Base-by-base conservation (phyloP, 2,329 filamentous ascomycete genomes). In the Penicillium griseofulvum region DNA sequence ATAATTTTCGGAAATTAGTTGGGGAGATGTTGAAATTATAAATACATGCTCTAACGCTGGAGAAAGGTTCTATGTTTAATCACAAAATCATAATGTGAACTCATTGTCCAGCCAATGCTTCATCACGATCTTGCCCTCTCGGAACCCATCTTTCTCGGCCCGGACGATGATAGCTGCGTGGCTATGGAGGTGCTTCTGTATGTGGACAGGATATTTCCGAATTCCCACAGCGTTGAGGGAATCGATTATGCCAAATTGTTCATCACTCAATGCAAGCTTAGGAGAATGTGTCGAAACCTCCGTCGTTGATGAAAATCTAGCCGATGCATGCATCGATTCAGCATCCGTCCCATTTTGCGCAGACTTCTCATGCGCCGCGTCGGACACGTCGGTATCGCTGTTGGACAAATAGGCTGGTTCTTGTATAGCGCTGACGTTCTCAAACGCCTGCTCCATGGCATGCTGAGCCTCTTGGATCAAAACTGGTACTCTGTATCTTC, bases 101-200 rank as follows among this genome's bases (percentile, higher is more conserved):
- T 87, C 87, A 44, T 87, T 81, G 49, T 87, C 81, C 2, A 91
- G 76, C 88, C 90, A 97, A 75, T 97, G 93, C 65, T 80, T 82
- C 53, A 94, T 77, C 33, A 97, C 90, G 12, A 89, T 71, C 67
- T 82, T 84, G 0, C 93, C 93, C 73, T 97, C 92, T 2, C 82
- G 79, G 65, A 91, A 95, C 49, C 81, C 77, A 68, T 84, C 86
- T 37, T 88, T 83, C 55, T 72, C 72, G 58, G 80, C 83, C 36
- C 93, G 83, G 34, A 95, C 86, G 60, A 97, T 90, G 45, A 97
- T 96, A 3, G 92, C 92, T 0, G 92, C 93, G 72, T 97, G 93
- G 56, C 84, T 90, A 69, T 96, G 90, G n/a, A 80, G 76, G 52
- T 85, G 81, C 6, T 91, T 88, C 54, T 78, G 76, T 54, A 79